Evolutionary conservation across 2,329 filamentous ascomycete species (phyloP).

Genomic region (Blastomyces emzantsi): DNA sequence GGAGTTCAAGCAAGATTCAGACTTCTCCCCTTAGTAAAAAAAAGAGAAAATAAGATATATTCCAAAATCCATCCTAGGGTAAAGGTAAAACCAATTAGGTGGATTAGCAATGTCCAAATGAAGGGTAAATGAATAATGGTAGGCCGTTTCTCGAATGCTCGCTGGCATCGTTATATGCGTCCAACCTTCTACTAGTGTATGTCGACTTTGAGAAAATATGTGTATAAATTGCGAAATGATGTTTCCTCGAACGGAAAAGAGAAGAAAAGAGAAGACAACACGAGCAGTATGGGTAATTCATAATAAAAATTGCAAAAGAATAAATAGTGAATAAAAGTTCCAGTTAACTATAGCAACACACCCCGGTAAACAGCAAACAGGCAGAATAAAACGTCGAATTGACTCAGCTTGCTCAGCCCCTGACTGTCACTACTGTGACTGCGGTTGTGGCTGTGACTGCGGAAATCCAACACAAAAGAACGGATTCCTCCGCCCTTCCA

Average conservation of each 20-base stretch:
- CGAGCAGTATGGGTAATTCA: background rate
- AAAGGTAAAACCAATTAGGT: background rate
- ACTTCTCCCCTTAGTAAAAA: background rate
- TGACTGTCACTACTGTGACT: background rate
- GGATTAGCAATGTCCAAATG: background rate
- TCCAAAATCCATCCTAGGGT: background rate
- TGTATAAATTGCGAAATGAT: background rate
- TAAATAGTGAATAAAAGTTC: background rate
- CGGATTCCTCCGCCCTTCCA: background rate
- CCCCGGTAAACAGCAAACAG: background rate
- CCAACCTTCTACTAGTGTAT: background rate
- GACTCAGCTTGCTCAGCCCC: background rate
- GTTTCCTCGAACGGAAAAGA: background rate
- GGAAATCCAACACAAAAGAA: slow-evolving; percentile 5
- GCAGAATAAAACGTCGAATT: background rate
- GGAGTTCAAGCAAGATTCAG: background rate
- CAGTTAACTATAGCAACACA: background rate
- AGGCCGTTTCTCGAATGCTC: background rate
- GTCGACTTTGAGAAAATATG: background rate
- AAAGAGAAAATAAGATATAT: background rate
- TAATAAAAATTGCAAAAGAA: slow-evolving; percentile 1
- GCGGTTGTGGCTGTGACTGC: background rate
- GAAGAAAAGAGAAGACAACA: background rate
- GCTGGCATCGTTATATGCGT: background rate
- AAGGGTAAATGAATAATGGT: background rate